A percentile compares a stretch with the other conserved stretches of the same genome.
Conservation (phyloP, 306 rosid species). For the Albizia julibrissin region DNA sequence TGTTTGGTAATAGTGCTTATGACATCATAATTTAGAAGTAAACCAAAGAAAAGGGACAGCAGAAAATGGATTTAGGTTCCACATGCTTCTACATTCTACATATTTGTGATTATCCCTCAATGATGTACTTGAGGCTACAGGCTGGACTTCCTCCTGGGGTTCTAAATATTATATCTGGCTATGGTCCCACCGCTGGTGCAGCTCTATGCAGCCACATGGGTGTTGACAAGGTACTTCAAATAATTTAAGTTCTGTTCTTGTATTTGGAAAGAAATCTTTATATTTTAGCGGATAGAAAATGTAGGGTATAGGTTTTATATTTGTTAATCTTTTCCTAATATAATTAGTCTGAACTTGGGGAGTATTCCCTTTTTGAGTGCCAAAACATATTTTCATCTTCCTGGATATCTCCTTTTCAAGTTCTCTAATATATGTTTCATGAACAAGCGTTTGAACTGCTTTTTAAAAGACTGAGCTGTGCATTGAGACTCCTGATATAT, state of each 20-base stretch:
- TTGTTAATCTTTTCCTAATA: no score
- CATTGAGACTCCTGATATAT: neutral
- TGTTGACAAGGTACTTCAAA: conserved; percentile 65
- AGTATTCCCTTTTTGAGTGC: no score
- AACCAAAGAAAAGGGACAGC: neutral
- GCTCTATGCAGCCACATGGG: conserved; percentile 75
- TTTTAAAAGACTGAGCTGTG: neutral
- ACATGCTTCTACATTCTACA: neutral
- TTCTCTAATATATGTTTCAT: neutral
- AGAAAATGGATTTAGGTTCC: neutral
- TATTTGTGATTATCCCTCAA: conserved; percentile 1
- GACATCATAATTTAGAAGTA: neutral
- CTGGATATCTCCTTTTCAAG: neutral
- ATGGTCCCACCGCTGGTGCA: conserved; percentile 78
- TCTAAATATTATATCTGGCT: conserved; percentile 68
- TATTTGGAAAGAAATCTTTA: neutral
- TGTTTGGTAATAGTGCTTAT: neutral
- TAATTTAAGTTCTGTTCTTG: neutral
- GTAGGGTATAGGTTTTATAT: no score
- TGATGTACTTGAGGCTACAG: conserved; percentile 41
- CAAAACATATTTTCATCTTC: conserved; percentile 4
- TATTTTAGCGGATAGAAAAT: neutral
- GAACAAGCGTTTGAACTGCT: neutral
- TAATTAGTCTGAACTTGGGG: no score
- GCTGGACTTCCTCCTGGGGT: conserved; percentile 88